Evolutionary conservation across 2,329 filamentous ascomycete species (phyloP).

Genomic region (Talaromyces sp.): DNA sequence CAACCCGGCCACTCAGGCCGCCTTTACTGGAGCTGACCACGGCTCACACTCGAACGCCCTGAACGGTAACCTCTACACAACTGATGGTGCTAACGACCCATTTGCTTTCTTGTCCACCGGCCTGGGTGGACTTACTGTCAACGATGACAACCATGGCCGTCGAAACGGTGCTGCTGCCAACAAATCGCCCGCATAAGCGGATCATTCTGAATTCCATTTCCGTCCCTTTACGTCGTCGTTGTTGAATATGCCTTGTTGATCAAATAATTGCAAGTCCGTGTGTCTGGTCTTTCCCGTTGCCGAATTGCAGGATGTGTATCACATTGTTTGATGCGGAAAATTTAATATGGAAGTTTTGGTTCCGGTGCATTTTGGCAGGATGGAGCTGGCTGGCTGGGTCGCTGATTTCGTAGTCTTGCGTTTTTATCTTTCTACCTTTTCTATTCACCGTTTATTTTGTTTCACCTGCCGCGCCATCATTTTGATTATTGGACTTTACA

Average conservation of each 20-base stretch:
- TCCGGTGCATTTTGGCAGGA: slow-evolving; percentile 44
- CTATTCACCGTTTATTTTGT: slow-evolving; percentile 8
- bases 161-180: slow-evolving; percentile 47
- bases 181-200: slow-evolving; percentile 43
- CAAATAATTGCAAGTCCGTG: slow-evolving; percentile 38
- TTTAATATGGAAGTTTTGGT: slow-evolving; percentile 45
- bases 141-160: slow-evolving; percentile 46
- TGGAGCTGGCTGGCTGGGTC: slow-evolving; percentile 45
- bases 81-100: slow-evolving; percentile 57
- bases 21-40: slow-evolving; percentile 85
- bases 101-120: slow-evolving; percentile 64
- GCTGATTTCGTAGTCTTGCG: slow-evolving; percentile 34
- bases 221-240: slow-evolving; percentile 21
- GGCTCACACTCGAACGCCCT: slow-evolving; percentile 74
- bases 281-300: slow-evolving; percentile 36
- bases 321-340: slow-evolving; percentile 40
- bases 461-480: slow-evolving; percentile 2
- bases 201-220: slow-evolving; percentile 11
- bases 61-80: slow-evolving; percentile 68
- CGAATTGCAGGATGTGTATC: slow-evolving; percentile 38
- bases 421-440: slow-evolving; percentile 14
- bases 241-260: slow-evolving; percentile 20
- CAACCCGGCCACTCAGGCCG: slow-evolving; percentile 87
- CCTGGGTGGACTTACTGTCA: slow-evolving; percentile 59
- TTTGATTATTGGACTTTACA: slow-evolving; percentile 8